These are phyloP conservation scores for Talaromyces sp. DNA, from an alignment of 2,329 filamentous ascomycete species.

Conservation along the genomic window DNA sequence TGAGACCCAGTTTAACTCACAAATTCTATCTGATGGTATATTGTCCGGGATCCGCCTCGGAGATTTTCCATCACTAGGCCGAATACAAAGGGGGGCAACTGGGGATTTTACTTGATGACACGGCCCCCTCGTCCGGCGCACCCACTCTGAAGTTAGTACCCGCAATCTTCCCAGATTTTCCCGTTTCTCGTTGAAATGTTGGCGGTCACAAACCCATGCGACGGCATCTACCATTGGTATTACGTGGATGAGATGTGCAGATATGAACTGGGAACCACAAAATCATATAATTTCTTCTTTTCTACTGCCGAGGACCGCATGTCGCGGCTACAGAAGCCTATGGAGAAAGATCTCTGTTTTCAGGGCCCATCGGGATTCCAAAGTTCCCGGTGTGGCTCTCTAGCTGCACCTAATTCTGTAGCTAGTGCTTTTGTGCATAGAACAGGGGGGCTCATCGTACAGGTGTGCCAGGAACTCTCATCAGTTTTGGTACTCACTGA, in stretches of 20 bases:
- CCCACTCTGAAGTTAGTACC: not conserved
- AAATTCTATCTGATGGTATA: too few species aligned
- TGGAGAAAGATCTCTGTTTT: not conserved
- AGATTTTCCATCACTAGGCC: conserved; percentile 10
- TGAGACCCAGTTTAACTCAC: too few species aligned
- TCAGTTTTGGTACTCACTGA: too few species aligned
- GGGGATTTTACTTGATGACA: conserved; percentile 5
- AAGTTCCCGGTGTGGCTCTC: not conserved
- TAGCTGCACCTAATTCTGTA: not conserved
- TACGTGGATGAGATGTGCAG: too few species aligned
- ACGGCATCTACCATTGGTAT: too few species aligned
- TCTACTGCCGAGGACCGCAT: too few species aligned
- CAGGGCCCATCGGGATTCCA: not conserved
- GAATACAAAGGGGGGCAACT: not conserved
- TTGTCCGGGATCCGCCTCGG: conserved; percentile 14
- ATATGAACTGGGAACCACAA: too few species aligned
- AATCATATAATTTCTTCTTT: too few species aligned
- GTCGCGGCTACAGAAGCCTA: not conserved
- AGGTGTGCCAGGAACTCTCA: too few species aligned
- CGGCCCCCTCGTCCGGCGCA: conserved; percentile 1
- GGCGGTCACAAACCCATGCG: too few species aligned
- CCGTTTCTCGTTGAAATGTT: not conserved
- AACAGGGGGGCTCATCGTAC: not conserved
- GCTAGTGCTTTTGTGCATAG: conserved; percentile 3
- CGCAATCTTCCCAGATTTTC: not conserved